Base-by-base conservation (phyloP, 305 asterid genomes). In the Fraxinus nigra region DNA sequence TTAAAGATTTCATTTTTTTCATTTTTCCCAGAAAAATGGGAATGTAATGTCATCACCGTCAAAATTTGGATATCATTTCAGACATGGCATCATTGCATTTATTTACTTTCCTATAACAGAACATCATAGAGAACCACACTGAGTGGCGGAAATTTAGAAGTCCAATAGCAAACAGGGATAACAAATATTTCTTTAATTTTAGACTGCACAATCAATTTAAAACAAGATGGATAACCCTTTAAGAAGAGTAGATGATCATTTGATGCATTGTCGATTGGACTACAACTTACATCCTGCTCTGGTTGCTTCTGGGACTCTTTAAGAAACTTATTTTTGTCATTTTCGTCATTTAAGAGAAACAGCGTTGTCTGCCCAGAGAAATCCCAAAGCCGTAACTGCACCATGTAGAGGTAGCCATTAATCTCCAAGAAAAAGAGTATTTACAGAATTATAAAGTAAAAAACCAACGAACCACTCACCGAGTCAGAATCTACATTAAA, bases 381-480 rank as follows among this genome's bases (percentile, higher is more conserved):
- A 89, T 96, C 99, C 99, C 98, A 96, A 83, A 96, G 90, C 83
- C 94, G 89, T 74, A 92, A 85, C 98, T 96, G 97, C 89, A 81
- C 63, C 77, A 67, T 78, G 78, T 81, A 65, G 81, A 85, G 78
- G 78, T 80, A 75, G 33, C 72, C 70, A 81, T 87, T 82, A 88
- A 86, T 77, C 33, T 72, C 80, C 82, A 87, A 69, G 79, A 78
- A 48, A 84, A 56, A 84, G 48, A 51, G 84, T 46, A 69, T 54
- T 43, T 26, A 76, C 33, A 75, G 32, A 38, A 43, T 22, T 35
- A 6, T 38, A 48, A 38, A 48, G 72, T 75, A 84, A 80, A 80
- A 69, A 18, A 16, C 84, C 35, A 13, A 54, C 63, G 8, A 54
- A 54, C 63, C 79, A 82, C 98, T 93, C 85, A 93, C 98, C 43